Evolutionary conservation across 148 eudicot species (phyloP), one percentile per base, ranked within the genome.

Genomic region (Chenopodium quinoa): DNA sequence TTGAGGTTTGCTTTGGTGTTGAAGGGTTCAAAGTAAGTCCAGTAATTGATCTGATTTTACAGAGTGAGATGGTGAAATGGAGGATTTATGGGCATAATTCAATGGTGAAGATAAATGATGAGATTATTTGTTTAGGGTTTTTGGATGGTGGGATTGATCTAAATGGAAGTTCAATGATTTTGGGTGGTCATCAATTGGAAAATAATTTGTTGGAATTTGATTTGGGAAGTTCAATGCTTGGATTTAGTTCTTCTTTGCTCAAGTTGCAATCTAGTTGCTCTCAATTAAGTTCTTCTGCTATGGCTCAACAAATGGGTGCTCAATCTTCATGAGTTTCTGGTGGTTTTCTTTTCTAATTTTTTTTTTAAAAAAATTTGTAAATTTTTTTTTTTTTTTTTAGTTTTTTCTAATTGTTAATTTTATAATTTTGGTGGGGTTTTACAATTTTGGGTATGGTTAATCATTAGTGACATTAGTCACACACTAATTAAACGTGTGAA

Each of bases 41-140:
- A 4, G 79, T 75, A n/a, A 83, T 94, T 34, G 97, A 94, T 58
- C 71, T 94, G 40, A 88, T 90, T 77, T 63, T 94, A 84, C 98
- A 92, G 56, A 94, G 97, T 83, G 98, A 89, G 88, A 86, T 92
- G 92, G 97, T 94, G 68, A 92, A 85, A 68, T 94, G 98, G 98
- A 83, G 90, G 83, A 85, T 94, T 1, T 12, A 86, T 63, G 92
- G 90, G 72, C 77, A 82, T 58, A 91, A 94, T 74, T 89, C 88
- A 25, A 89, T 94, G 97, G 95, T 92, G 75, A 75, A 79, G 27
- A 86, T 92, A 22, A 80, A 90, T 56, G 90, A 77, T 11, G 73
- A 68, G 12, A 90, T 90, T 5, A 81, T 85, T 85, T 94, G 98
- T 74, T 88, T 94, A 79, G 98, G 93, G 63, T 76, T 94, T 79